Evolutionary conservation across 495 filamentous ascomycete genomes (phyloP).

Genomic region (Aspergillus avenaceus): DNA sequence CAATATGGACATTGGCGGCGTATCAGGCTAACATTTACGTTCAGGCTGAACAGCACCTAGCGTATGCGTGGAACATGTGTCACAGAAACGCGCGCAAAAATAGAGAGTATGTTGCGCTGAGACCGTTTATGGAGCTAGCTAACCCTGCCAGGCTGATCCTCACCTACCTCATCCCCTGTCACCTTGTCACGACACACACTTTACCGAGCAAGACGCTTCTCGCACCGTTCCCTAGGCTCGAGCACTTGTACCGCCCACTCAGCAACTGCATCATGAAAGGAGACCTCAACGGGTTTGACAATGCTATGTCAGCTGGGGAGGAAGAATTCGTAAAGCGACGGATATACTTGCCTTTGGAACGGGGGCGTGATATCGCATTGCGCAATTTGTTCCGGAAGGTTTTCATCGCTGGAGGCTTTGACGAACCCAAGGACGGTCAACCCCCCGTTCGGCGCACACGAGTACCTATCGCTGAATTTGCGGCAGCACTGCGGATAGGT

Average conservation of each 20-base stretch:
- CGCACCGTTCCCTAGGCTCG: slow-evolving; percentile 68
- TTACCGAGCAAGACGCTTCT: slow-evolving; percentile 72
- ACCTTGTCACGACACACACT: slow-evolving; percentile 78
- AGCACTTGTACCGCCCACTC: slow-evolving; percentile 73
- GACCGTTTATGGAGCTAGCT: slow-evolving; percentile 13
- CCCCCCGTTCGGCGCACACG: slow-evolving; percentile 65
- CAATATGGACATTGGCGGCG: not conserved
- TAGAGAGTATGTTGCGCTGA: slow-evolving; percentile 57
- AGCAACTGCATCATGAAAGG: slow-evolving; percentile 72
- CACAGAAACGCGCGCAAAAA: slow-evolving; percentile 67
- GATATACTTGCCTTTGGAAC: slow-evolving; percentile 90
- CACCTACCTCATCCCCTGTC: slow-evolving; percentile 92
- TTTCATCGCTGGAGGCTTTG: slow-evolving; percentile 74
- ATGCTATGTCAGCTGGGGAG: slow-evolving; percentile 73
- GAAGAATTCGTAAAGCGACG: slow-evolving; percentile 89
- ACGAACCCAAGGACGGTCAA: slow-evolving; percentile 64
- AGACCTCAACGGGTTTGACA: slow-evolving; percentile 79
- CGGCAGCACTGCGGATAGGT: slow-evolving; percentile 54
- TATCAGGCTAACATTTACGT: slow-evolving; percentile 14
- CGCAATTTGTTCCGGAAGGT: slow-evolving; percentile 89
- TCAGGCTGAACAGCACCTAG: slow-evolving; percentile 76
- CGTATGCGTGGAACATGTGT: slow-evolving; percentile 73
- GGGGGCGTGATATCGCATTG: slow-evolving; percentile 83
- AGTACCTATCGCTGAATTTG: slow-evolving; percentile 77
- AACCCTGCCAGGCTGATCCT: slow-evolving; percentile 66